phyloP scores from a whole-genome alignment of 2,329 filamentous ascomycete species.

The Diatrype stigma region DNA sequence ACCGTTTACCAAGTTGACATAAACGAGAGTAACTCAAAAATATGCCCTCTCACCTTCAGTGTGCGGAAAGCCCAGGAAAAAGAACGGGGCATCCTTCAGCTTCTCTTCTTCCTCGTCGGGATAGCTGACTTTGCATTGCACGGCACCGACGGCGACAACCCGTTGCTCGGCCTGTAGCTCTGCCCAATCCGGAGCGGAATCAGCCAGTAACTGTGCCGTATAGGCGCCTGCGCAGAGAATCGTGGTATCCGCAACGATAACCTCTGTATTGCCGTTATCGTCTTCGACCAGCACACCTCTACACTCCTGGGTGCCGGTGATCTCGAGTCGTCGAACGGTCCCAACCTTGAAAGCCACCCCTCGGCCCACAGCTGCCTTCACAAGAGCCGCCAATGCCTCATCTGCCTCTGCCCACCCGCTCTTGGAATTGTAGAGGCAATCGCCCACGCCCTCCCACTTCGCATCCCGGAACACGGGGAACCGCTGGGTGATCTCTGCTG shows the following conservation, averaged over 20 bases:
- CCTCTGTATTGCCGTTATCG: background rate
- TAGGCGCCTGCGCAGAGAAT: background rate
- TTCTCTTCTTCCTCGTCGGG: background rate
- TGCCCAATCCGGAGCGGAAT: background rate
- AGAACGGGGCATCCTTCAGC: background rate
- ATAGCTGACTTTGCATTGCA: no score
- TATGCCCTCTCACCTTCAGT: background rate
- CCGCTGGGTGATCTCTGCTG: background rate
- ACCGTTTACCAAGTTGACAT: no score
- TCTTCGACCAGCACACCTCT: background rate
- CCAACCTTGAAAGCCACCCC: background rate
- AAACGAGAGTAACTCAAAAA: no score
- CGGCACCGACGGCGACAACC: background rate
- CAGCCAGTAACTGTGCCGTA: background rate
- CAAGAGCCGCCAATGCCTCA: background rate
- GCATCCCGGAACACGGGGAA: background rate
- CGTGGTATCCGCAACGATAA: background rate
- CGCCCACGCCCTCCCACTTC: background rate
- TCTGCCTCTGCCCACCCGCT: background rate
- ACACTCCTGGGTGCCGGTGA: background rate
- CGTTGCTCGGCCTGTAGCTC: background rate
- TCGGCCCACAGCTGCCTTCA: background rate
- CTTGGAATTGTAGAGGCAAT: background rate
- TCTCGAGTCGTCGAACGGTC: background rate
- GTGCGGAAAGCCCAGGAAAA: background rate